phyloP scores from a whole-genome alignment of 805 yeast genomes.

The Zygosaccharomyces rouxii region DNA sequence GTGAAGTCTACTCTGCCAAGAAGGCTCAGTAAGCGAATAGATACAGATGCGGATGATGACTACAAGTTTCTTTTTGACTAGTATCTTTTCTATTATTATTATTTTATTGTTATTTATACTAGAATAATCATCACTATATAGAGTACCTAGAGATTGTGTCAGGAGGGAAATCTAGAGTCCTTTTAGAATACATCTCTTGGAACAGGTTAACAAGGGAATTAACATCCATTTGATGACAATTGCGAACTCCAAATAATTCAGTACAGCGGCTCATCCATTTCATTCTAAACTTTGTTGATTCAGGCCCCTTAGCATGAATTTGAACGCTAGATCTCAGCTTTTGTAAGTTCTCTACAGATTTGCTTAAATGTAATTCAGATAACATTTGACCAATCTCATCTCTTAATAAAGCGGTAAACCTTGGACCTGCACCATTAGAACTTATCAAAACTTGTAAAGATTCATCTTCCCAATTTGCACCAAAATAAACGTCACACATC shows the following conservation, averaged over 20 bases:
- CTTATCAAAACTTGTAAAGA: constrained; percentile 26
- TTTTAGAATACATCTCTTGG: constrained; percentile 19
- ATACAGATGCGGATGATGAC: neutral
- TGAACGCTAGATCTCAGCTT: constrained; percentile 24
- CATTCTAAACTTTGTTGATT: constrained; percentile 31
- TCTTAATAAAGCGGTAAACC: constrained; percentile 31
- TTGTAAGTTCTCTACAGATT: constrained; percentile 26
- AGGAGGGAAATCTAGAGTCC: constrained; percentile 16
- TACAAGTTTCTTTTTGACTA: neutral
- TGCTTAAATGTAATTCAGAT: constrained; percentile 20
- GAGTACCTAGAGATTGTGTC: neutral
- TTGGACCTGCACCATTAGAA: constrained; percentile 34
- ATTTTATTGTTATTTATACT: neutral
- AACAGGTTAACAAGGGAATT: constrained; percentile 20
- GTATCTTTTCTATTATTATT: neutral
- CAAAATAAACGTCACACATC: constrained; percentile 35
- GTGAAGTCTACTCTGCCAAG: constrained; percentile 28
- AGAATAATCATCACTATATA: neutral
- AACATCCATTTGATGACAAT: constrained; percentile 26
- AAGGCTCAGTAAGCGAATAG: neutral
- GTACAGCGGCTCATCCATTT: constrained; percentile 32
- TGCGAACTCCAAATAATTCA: constrained; percentile 26
- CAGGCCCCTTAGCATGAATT: constrained; percentile 9
- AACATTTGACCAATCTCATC: constrained; percentile 24
- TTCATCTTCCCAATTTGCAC: constrained; percentile 28